Conservation (phyloP, 108 stramenopile species). For the Halocafeteria seosinensis region DNA sequence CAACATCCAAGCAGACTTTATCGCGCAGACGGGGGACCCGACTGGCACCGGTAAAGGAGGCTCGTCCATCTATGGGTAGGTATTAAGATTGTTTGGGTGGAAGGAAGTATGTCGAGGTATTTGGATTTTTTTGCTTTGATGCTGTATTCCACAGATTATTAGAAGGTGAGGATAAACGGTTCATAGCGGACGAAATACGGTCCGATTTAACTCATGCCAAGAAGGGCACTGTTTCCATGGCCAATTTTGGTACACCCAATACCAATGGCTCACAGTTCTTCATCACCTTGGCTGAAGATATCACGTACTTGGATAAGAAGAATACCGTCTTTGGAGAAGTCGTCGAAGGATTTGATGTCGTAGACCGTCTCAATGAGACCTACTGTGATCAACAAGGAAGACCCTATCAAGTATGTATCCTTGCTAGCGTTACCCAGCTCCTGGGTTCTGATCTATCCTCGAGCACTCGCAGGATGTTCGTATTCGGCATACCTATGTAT, state of each 20-base stretch:
- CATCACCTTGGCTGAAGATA: conserved; percentile 57
- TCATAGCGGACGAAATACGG: conserved; percentile 32
- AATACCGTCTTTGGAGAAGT: conserved; percentile 65
- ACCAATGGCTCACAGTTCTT: conserved; percentile 78
- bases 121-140: too few species aligned
- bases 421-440: too few species aligned
- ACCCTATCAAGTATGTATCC: too few species aligned
- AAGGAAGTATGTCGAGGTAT: background rate
- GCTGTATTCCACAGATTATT: conserved; percentile 26
- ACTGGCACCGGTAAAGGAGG: conserved; percentile 79
- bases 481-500: conserved; percentile 60
- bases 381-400: conserved; percentile 74
- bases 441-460: too few species aligned
- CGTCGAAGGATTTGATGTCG: conserved; percentile 61
- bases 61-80: background rate
- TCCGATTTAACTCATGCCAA: conserved; percentile 17
- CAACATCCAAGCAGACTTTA: conserved; percentile 29
- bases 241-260: conserved; percentile 31
- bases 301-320: conserved; percentile 30
- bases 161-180: conserved; percentile 22
- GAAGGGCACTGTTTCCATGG: conserved; percentile 33
- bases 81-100: background rate
- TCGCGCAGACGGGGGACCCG: conserved; percentile 57
- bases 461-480: conserved; percentile 82
- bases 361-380: conserved; percentile 56